phyloP scores from a whole-genome alignment of 2,329 filamentous ascomycete species.

The Trichoderma semiorbis region DNA sequence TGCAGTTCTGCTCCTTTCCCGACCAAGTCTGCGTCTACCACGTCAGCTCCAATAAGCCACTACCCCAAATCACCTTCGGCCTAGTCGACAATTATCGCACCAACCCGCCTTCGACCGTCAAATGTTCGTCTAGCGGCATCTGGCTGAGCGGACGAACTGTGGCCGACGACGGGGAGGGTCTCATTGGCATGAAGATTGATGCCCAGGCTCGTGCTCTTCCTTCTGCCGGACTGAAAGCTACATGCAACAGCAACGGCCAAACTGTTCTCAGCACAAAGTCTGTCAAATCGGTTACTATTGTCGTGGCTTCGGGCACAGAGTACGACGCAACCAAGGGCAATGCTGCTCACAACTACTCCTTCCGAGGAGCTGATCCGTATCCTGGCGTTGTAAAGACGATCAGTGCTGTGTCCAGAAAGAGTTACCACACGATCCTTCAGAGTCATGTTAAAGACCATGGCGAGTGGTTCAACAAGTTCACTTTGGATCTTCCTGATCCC shows the following conservation, averaged over 20 bases:
- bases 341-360: slow-evolving; percentile 41
- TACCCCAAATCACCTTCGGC: slow-evolving; percentile 10
- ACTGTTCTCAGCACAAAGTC: background rate
- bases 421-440: slow-evolving; percentile 30
- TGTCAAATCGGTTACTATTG: background rate
- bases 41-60: slow-evolving; percentile 21
- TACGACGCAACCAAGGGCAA: slow-evolving; percentile 51
- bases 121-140: slow-evolving; percentile 8
- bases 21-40: slow-evolving; percentile 35
- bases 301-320: slow-evolving; percentile 39
- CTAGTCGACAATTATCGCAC: slow-evolving; percentile 17
- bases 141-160: slow-evolving; percentile 16
- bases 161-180: slow-evolving; percentile 8
- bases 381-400: slow-evolving; percentile 34
- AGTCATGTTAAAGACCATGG: slow-evolving; percentile 42
- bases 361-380: slow-evolving; percentile 44
- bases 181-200: slow-evolving; percentile 20
- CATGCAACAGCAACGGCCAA: background rate
- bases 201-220: slow-evolving; percentile 3
- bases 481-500: slow-evolving; percentile 44
- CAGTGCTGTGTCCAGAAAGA: slow-evolving; percentile 32
- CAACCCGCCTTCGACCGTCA: background rate
- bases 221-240: background rate
- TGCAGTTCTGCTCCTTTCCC: slow-evolving; percentile 42
- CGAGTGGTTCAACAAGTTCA: slow-evolving; percentile 38